Evolutionary conservation across 1,284 basidiomycete species (phyloP).

Genomic region (Mycosarcoma mackinlayi): DNA sequence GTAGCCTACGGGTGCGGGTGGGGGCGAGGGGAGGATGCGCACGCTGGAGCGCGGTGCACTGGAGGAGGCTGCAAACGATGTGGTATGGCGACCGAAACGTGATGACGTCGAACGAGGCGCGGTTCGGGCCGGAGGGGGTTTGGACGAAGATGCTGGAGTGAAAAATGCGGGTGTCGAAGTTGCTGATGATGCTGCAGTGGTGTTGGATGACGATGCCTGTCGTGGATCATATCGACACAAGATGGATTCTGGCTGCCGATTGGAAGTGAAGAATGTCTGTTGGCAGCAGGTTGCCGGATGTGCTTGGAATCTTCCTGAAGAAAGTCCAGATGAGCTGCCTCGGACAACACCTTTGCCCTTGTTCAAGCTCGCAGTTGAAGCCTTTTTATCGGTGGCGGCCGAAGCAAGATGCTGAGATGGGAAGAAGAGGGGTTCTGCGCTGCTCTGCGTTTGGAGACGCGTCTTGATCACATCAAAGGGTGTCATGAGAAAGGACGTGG

Average conservation of each 20-base stretch:
- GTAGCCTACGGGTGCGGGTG: slow-evolving; percentile 38
- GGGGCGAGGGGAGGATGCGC: slow-evolving; percentile 44
- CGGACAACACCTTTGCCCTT: slow-evolving; percentile 23
- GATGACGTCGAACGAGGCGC: slow-evolving; percentile 46
- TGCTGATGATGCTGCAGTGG: slow-evolving; percentile 18
- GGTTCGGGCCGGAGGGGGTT: slow-evolving; percentile 41
- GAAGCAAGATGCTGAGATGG: slow-evolving; percentile 42
- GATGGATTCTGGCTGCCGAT: slow-evolving; percentile 51
- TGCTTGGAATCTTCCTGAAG: slow-evolving; percentile 23
- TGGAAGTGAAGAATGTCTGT: slow-evolving; percentile 67
- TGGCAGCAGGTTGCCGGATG: slow-evolving; percentile 66
- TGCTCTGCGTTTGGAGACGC: slow-evolving; percentile 81
- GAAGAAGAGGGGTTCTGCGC: slow-evolving; percentile 54
- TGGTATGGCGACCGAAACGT: slow-evolving; percentile 29
- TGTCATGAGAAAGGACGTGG: slow-evolving; percentile 90
- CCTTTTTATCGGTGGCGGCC: slow-evolving; percentile 7
- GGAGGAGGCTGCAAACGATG: slow-evolving; percentile 29
- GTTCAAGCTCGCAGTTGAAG: slow-evolving; percentile 3
- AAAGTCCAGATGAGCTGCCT: slow-evolving; percentile 1
- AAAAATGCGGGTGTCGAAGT: slow-evolving; percentile 49
- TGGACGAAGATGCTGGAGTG: slow-evolving; percentile 51
- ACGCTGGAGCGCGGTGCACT: slow-evolving; percentile 36
- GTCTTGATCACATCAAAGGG: slow-evolving; percentile 95
- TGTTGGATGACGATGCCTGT: slow-evolving; percentile 26
- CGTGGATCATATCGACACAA: slow-evolving; percentile 68